These are phyloP conservation scores for Penicillium sp. DNA, from an alignment of 2,329 filamentous ascomycete genomes.

Conservation along the genomic window DNA sequence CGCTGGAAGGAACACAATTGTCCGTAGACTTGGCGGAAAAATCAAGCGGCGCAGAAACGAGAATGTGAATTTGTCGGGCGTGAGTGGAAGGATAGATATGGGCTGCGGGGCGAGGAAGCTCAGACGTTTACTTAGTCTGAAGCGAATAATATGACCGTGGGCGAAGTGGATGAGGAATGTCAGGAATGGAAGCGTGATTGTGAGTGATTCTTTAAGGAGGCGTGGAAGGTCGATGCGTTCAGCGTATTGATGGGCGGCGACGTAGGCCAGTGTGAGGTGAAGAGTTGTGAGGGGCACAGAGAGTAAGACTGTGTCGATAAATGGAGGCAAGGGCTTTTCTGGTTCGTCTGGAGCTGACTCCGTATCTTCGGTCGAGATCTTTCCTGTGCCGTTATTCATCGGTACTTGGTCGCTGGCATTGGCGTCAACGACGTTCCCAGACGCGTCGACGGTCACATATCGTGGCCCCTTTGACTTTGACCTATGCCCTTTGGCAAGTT, in stretches of 20 bases:
- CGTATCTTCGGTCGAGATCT: background rate
- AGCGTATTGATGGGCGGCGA: slow-evolving; percentile 49
- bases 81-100: slow-evolving; percentile 27
- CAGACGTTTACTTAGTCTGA: slow-evolving; percentile 14
- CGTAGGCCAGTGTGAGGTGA: slow-evolving; percentile 46
- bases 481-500: slow-evolving; percentile 1
- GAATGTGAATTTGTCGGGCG: slow-evolving; percentile 24
- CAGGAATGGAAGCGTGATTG: slow-evolving; percentile 43
- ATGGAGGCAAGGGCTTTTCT: slow-evolving; percentile 32
- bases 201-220: slow-evolving; percentile 37
- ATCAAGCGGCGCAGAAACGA: slow-evolving; percentile 29
- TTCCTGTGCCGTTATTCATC: slow-evolving; percentile 2
- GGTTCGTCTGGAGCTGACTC: slow-evolving; percentile 12
- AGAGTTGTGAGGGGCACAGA: slow-evolving; percentile 43
- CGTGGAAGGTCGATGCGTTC: slow-evolving; percentile 33
- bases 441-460: slow-evolving; percentile 36
- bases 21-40: slow-evolving; percentile 34
- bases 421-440: slow-evolving; percentile 19
- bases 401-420: slow-evolving; percentile 13
- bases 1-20: slow-evolving; percentile 34
- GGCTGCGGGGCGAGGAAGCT: slow-evolving; percentile 9
- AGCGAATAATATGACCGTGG: slow-evolving; percentile 44
- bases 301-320: slow-evolving; percentile 46
- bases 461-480: slow-evolving; percentile 23
- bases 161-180: slow-evolving; percentile 45